These are phyloP conservation scores for Penicillium sp. DNA, from an alignment of 2,329 filamentous ascomycete species.

Conservation along the genomic window DNA sequence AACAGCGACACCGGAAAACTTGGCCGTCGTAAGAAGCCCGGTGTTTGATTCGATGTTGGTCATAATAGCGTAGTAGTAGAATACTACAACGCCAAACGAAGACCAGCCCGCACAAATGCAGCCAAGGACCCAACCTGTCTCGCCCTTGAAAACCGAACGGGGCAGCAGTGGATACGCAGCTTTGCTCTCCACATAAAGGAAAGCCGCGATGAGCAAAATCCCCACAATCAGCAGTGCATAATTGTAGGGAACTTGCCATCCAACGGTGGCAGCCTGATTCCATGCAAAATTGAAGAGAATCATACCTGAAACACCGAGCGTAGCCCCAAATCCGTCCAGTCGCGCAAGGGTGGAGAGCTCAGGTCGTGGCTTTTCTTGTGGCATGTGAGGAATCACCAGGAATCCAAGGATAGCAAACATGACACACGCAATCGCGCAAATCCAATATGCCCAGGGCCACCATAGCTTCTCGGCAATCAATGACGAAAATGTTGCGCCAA, in stretches of 20 bases:
- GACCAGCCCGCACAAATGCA: constrained; percentile 58
- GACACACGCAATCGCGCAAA: constrained; percentile 44
- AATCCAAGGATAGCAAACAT: constrained; percentile 36
- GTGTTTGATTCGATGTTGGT: constrained; percentile 37
- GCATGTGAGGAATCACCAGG: constrained; percentile 20
- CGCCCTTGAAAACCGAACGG: constrained; percentile 49
- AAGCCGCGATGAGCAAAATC: constrained; percentile 53
- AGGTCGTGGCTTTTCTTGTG: constrained; percentile 1
- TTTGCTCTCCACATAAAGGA: constrained; percentile 54
- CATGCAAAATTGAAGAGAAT: constrained; percentile 67
- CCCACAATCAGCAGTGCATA: constrained; percentile 60
- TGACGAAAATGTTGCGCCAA: constrained; percentile 43
- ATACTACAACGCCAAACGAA: constrained; percentile 57
- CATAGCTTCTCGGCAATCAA: constrained; percentile 44
- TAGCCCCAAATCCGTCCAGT: constrained; percentile 42
- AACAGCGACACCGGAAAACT: constrained; percentile 27
- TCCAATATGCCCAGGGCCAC: constrained; percentile 57
- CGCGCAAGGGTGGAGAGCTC: constrained; percentile 11
- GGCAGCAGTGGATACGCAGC: constrained; percentile 58
- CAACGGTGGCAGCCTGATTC: constrained; percentile 63
- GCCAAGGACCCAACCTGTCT: constrained; percentile 57
- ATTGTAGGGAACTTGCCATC: constrained; percentile 58
- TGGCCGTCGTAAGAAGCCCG: constrained; percentile 32
- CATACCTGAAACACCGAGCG: constrained; percentile 55
- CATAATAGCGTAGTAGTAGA: constrained; percentile 55